Percentiles rank a stretch among this genome's conserved stretches.
Evolutionary conservation across 2,329 filamentous ascomycete genomes (phyloP).

Genomic region (Fusarium sulawesiense): DNA sequence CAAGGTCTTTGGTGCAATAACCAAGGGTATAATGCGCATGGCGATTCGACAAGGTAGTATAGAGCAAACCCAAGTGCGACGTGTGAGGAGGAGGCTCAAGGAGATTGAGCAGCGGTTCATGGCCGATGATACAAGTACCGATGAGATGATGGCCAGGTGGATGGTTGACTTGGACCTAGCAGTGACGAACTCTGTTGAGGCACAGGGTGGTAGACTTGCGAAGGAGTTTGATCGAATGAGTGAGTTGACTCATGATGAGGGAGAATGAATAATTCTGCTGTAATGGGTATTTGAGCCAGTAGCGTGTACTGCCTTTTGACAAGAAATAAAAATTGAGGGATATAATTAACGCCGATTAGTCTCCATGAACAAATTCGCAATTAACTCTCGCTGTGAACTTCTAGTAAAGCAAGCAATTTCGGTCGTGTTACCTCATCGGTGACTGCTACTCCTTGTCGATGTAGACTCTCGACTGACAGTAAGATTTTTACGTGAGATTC

Average conservation of each 20-base stretch:
- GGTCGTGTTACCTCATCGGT: background rate
- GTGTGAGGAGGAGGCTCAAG: background rate
- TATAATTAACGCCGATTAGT: background rate
- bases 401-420: background rate
- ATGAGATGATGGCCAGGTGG: background rate
- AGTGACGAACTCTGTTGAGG: background rate
- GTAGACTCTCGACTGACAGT: background rate
- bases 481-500: background rate
- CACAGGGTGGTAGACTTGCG: background rate
- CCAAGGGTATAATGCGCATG: background rate
- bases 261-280: too few species aligned
- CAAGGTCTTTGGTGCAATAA: background rate
- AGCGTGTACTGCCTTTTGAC: background rate
- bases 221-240: background rate
- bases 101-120: background rate
- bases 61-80: background rate
- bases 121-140: background rate
- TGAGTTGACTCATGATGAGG: background rate
- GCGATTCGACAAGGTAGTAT: background rate
- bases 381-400: background rate
- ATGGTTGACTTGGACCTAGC: constrained; percentile 1
- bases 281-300: too few species aligned
- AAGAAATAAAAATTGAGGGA: background rate
- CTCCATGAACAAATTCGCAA: too few species aligned
- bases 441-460: background rate